phyloP scores from a whole-genome alignment of 768 basidiomycete genomes.

The Pseudohyphozyma bogoriensis region DNA sequence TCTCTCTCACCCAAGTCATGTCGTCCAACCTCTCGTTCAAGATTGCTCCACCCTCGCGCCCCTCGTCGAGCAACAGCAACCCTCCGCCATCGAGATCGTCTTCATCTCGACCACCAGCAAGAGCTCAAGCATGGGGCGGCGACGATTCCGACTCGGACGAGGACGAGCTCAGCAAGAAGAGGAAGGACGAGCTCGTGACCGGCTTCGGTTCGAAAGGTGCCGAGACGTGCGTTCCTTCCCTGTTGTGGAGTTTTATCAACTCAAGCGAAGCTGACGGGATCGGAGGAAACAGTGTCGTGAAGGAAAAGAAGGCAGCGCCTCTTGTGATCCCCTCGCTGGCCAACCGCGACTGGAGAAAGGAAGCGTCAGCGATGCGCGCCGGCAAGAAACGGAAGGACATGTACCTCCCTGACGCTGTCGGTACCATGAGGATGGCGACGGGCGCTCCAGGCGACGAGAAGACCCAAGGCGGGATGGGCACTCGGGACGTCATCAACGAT shows the following conservation, averaged over 20 bases:
- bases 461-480: slow-evolving; percentile 61
- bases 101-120: too few relatives aligned
- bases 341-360: slow-evolving; percentile 82
- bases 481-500: slow-evolving; percentile 61
- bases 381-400: slow-evolving; percentile 38
- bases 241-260: fast-evolving
- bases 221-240: slow-evolving; percentile 6
- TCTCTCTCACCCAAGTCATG: too few relatives aligned
- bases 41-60: too few relatives aligned
- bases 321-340: slow-evolving; percentile 76
- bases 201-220: slow-evolving; percentile 12
- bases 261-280: neutral
- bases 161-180: neutral
- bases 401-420: slow-evolving; percentile 55
- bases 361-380: slow-evolving; percentile 56
- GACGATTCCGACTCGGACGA: slow-evolving; percentile 11
- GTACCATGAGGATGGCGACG: slow-evolving; percentile 12
- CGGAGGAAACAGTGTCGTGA: slow-evolving; percentile 15
- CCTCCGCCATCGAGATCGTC: too few relatives aligned
- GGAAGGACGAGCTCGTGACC: neutral
- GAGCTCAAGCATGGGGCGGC: too few relatives aligned
- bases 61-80: too few relatives aligned
- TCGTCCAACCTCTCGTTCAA: too few relatives aligned
- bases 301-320: slow-evolving; percentile 38
- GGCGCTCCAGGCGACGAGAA: slow-evolving; percentile 43